A percentile compares a stretch with the other conserved stretches of the same genome.
Evolutionary conservation across 202 grass and related monocot genomes (phyloP).

Genomic region (Carex arenaria): DNA sequence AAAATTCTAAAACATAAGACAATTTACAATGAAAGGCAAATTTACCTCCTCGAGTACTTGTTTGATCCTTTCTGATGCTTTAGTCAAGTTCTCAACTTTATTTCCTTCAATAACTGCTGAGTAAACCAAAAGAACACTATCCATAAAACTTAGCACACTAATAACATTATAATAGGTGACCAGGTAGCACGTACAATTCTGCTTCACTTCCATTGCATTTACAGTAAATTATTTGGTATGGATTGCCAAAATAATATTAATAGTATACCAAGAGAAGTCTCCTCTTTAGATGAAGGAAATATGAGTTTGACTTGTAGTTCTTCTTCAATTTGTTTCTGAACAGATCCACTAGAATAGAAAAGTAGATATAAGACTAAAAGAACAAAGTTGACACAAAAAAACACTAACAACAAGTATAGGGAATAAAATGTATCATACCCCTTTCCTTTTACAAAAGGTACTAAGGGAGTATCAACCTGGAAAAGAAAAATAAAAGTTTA

Average conservation of each 20-base stretch:
- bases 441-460: too few relatives aligned
- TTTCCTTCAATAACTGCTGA: slow-evolving; percentile 59
- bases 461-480: too few relatives aligned
- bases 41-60: slow-evolving; percentile 58
- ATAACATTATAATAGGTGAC: neutral
- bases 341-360: too few relatives aligned
- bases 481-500: too few relatives aligned
- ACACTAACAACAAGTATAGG: too few relatives aligned
- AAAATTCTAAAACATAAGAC: neutral
- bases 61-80: slow-evolving; percentile 65
- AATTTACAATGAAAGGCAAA: slow-evolving; percentile 1
- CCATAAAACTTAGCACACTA: neutral
- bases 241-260: slow-evolving; percentile 21
- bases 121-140: neutral
- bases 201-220: neutral
- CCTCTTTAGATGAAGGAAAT: too few relatives aligned
- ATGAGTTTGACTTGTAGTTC: too few relatives aligned
- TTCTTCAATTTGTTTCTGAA: too few relatives aligned
- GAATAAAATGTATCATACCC: too few relatives aligned
- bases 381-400: too few relatives aligned
- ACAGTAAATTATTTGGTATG: neutral
- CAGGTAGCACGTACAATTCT: neutral
- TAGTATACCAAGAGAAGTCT: too few relatives aligned
- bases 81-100: slow-evolving; percentile 50
- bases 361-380: too few relatives aligned